Base-by-base conservation (phyloP, 495 filamentous ascomycete genomes). In the Aspergillus bridgeri region DNA sequence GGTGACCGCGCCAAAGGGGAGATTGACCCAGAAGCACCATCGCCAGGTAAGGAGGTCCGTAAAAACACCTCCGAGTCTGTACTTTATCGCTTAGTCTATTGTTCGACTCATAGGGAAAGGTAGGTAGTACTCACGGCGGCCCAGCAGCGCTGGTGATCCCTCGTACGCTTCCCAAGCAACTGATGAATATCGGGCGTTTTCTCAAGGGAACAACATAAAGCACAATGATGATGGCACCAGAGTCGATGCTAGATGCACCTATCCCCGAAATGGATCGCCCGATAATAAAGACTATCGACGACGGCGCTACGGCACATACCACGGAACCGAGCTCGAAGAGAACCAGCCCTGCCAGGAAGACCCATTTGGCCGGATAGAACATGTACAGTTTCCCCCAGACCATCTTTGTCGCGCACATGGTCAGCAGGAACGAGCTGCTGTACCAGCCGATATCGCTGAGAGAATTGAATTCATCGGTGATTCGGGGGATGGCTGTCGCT, bases 391-490 rank as follows among this genome's bases (percentile, higher is more conserved):
- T 47, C 19, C 54, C 54, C 25, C 25, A 57, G 6, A 38, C 1
- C 7, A 38, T 24, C 25, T 57, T 46, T 20, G 50, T 38, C 11
- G 21, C 33, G 15, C 46, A 29, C 19, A 51, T 43, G 21, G 84
- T 86, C 59, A 90, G 82, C 51, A 91, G 77, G 69, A 87, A 90
- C 42, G 84, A 78, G 9, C 75, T 77, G 21, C 76, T 81, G 69
- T 86, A 86, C 69, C 87, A 89, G 51, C 85, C 86, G 4, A 90
- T 81, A 53, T 89, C 85, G 22, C 75, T 69, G 3, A 90, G 66
- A 42, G 81, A 78, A n/a, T 86, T 69, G 67, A 90, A 90, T 24
- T 84, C 70, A 63, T 87, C 80, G 0, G 88, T 88, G 58, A 90
- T 89, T 50, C 38, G 23, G 3, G 54, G 54, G 46, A 57, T 24